A percentile compares a stretch with the other conserved stretches of the same genome.
These are phyloP conservation scores for Fusarium sp. DNA, from an alignment of 2,329 filamentous ascomycete species.

Conservation along the genomic window DNA sequence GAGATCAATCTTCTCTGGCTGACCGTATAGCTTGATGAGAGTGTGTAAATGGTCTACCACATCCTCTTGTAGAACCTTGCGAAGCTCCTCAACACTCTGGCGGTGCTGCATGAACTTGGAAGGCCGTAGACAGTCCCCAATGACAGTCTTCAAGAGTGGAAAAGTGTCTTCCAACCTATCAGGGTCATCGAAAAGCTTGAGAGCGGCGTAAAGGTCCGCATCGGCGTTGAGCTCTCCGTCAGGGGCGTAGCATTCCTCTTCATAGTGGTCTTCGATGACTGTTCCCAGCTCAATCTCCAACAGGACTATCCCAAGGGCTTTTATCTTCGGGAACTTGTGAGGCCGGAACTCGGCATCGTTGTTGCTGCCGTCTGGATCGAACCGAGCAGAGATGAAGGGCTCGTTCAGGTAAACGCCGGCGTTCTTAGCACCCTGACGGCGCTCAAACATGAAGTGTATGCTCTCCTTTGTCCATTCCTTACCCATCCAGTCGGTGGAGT, in stretches of 20 bases:
- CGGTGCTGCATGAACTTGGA: slow-evolving; percentile 15
- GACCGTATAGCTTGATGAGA: slow-evolving; percentile 3
- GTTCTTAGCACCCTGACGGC: not conserved
- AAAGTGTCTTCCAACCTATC: not conserved
- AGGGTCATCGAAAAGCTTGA: not conserved
- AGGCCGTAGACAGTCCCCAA: slow-evolving; percentile 10
- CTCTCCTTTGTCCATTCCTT: not conserved
- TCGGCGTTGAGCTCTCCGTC: not conserved
- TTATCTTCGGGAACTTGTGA: not conserved
- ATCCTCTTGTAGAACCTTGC: slow-evolving; percentile 8
- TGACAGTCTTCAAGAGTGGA: not conserved
- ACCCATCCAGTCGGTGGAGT: not conserved
- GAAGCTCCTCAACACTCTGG: slow-evolving; percentile 13
- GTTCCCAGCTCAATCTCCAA: not conserved
- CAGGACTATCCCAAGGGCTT: not conserved
- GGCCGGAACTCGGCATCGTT: not conserved
- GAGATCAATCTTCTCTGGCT: slow-evolving; percentile 14
- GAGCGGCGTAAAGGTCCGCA: not conserved
- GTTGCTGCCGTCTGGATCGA: not conserved
- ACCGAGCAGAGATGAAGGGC: not conserved
- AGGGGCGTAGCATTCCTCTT: not conserved
- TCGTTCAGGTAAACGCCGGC: not conserved
- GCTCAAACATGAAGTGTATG: not conserved
- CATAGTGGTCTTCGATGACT: not conserved
- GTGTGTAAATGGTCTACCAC: slow-evolving; percentile 12